phyloP scores from a whole-genome alignment of 2,329 filamentous ascomycete species.

The Hirsutella minnesotensis region DNA sequence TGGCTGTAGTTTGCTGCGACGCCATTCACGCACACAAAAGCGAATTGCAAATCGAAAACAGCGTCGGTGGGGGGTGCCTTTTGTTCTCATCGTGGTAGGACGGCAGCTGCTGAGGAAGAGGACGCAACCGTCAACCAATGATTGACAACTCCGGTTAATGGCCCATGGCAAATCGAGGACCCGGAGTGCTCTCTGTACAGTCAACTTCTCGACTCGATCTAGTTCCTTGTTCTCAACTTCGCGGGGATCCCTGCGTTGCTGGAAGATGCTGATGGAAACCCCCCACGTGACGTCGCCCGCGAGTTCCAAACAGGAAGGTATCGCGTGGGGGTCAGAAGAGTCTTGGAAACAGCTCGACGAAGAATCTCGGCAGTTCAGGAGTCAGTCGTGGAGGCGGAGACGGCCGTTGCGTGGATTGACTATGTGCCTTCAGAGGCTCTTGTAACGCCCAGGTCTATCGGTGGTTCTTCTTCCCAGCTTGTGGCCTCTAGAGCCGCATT shows the following conservation, averaged over 20 bases:
- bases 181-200: no score
- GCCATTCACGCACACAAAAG: constrained; percentile 9
- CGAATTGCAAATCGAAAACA: not conserved
- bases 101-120: not conserved
- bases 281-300: constrained; percentile 4
- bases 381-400: not conserved
- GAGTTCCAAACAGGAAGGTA: not conserved
- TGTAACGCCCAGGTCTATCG: no score
- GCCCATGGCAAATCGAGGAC: no score
- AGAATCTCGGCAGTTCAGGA: not conserved
- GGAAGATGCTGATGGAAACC: constrained; percentile 6
- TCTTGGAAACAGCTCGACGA: not conserved
- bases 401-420: no score
- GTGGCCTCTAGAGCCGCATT: no score
- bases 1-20: constrained; percentile 8
- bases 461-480: not conserved
- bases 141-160: not conserved
- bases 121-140: constrained; percentile 1
- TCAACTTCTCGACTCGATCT: no score
- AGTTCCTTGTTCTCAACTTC: not conserved
- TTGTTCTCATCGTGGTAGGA: not conserved
- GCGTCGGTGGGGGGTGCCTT: not conserved
- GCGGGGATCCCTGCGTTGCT: constrained; percentile 6
- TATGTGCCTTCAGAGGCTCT: no score
- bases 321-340: constrained; percentile 1